Conservation (phyloP, 1,139 yeast genomes). For the Diutina neorugosa region DNA sequence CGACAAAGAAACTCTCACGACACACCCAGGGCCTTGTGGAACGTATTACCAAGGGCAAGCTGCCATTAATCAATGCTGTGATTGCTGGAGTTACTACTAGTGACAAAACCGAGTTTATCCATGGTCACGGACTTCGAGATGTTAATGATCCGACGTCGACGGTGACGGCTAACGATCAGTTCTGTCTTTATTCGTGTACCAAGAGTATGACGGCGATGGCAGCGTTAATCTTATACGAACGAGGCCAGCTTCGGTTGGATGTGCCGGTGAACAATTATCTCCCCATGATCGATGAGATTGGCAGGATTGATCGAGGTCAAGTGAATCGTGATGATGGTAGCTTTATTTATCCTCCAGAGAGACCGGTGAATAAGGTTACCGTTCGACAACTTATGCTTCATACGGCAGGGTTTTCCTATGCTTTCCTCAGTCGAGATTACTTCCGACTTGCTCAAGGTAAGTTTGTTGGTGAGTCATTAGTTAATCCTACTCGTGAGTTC, state of each 20-base stretch:
- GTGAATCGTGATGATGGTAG: conserved; percentile 18
- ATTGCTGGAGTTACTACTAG: not conserved
- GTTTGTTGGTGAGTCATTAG: not conserved
- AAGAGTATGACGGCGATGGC: conserved; percentile 38
- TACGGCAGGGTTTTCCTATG: conserved; percentile 40
- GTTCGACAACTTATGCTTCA: conserved; percentile 37
- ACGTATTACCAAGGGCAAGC: not conserved
- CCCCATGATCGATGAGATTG: conserved; percentile 30
- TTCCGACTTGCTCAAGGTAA: not conserved
- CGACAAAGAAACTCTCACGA: not conserved
- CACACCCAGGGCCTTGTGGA: not conserved
- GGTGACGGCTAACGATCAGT: not conserved
- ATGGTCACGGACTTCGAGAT: not conserved
- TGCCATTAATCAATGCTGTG: conserved; percentile 1
- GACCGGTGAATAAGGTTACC: conserved; percentile 30
- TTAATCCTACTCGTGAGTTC: not conserved
- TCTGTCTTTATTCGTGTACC: conserved; percentile 19
- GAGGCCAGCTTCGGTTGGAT: conserved; percentile 30
- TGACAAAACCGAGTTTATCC: not conserved
- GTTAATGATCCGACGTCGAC: not conserved
- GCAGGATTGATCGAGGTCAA: conserved; percentile 24
- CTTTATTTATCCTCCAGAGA: conserved; percentile 11
- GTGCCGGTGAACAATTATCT: conserved; percentile 25
- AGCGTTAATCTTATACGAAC: conserved; percentile 31
- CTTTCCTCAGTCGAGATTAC: conserved; percentile 25